phyloP scores from a whole-genome alignment of 1,284 basidiomycete species.

The Pseudozyma sp. region DNA sequence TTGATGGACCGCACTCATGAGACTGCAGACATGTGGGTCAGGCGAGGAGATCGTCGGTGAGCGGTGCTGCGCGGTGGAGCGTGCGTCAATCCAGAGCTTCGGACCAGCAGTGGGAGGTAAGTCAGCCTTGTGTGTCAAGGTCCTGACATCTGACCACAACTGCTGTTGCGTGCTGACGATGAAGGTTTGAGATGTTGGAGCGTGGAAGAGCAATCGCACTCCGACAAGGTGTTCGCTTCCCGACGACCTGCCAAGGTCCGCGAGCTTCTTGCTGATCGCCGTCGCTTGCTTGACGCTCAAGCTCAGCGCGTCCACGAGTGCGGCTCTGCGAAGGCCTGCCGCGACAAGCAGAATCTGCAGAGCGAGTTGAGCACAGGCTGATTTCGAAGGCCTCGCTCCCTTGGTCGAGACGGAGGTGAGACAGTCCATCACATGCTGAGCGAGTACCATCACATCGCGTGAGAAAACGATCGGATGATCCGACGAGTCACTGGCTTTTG shows the following conservation, averaged over 20 bases:
- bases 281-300: slow-evolving; percentile 16
- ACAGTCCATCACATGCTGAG: slow-evolving; percentile 7
- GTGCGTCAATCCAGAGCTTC: slow-evolving; percentile 17
- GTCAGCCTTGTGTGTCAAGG: neutral
- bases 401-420: slow-evolving; percentile 2
- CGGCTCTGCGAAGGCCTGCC: slow-evolving; percentile 28
- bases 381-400: slow-evolving; percentile 8
- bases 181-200: slow-evolving; percentile 22
- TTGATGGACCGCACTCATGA: slow-evolving; percentile 7
- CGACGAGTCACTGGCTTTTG: neutral
- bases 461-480: neutral
- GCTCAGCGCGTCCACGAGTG: slow-evolving; percentile 22
- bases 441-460: slow-evolving; percentile 1
- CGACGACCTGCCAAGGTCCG: neutral
- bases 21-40: slow-evolving; percentile 9
- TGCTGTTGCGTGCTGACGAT: slow-evolving; percentile 12
- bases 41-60: slow-evolving; percentile 6
- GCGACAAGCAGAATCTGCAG: slow-evolving; percentile 23
- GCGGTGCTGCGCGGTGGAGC: slow-evolving; percentile 6
- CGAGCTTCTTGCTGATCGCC: slow-evolving; percentile 12
- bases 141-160: slow-evolving; percentile 17
- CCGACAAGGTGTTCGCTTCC: neutral
- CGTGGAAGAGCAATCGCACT: slow-evolving; percentile 19
- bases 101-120: neutral
- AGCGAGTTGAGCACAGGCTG: slow-evolving; percentile 21